phyloP scores from a whole-genome alignment of 257 asterid genomes.

The Craterostigma plantagineum region DNA sequence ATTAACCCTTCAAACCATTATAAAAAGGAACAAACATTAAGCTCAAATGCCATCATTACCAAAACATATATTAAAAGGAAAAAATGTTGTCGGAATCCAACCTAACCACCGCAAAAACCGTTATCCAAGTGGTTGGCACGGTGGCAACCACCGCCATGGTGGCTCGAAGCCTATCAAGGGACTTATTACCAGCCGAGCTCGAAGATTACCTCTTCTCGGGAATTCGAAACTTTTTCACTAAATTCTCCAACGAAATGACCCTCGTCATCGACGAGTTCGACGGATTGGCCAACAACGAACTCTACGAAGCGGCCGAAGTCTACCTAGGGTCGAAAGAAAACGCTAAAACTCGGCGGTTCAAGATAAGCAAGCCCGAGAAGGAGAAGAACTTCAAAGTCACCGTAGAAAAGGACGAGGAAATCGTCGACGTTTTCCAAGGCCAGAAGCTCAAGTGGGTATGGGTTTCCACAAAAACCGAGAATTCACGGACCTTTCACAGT shows the following conservation, averaged over 20 bases:
- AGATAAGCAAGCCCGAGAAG: constrained; percentile 37
- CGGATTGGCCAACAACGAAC: constrained; percentile 28
- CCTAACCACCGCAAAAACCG: constrained; percentile 26
- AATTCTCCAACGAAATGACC: constrained; percentile 34
- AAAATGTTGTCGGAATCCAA: constrained; percentile 14
- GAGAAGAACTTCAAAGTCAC: constrained; percentile 23
- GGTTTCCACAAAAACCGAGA: constrained; percentile 14
- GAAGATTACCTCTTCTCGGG: constrained; percentile 27
- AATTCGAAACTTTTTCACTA: constrained; percentile 14
- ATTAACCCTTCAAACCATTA: too few species aligned
- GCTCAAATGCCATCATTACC: too few species aligned
- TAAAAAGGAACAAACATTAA: too few species aligned
- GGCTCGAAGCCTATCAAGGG: constrained; percentile 24
- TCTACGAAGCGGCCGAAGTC: constrained; percentile 42
- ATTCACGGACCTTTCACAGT: constrained; percentile 14
- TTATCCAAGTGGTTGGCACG: constrained; percentile 32
- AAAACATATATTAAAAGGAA: background rate
- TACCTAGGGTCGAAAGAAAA: constrained; percentile 28
- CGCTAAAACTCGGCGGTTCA: constrained; percentile 31
- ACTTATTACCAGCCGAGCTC: constrained; percentile 25
- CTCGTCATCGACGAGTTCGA: constrained; percentile 46
- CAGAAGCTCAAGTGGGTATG: constrained; percentile 35
- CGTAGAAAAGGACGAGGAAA: constrained; percentile 29
- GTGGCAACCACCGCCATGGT: constrained; percentile 39
- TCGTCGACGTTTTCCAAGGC: constrained; percentile 20